Evolutionary conservation across 768 basidiomycete genomes (phyloP).

Genomic region (Trametopsis cervina): DNA sequence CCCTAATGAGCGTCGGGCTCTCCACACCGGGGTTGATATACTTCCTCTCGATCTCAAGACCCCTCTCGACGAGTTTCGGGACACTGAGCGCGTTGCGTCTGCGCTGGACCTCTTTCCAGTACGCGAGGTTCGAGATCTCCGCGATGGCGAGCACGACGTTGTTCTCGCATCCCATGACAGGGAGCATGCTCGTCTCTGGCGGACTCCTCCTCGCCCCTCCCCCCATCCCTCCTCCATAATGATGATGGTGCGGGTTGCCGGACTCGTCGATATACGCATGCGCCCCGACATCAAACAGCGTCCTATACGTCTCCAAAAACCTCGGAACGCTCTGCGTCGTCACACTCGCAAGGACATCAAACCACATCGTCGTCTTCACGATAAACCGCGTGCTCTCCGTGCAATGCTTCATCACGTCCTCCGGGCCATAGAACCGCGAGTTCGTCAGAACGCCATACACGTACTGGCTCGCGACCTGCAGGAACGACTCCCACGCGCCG

Average conservation of each 20-base stretch:
- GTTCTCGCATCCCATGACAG: conserved; percentile 83
- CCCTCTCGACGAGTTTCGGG: conserved; percentile 50
- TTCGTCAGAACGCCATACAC: conserved; percentile 41
- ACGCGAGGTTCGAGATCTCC: conserved; percentile 57
- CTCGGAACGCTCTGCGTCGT: conserved; percentile 56
- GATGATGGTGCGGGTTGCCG: neutral
- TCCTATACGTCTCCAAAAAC: conserved; percentile 48
- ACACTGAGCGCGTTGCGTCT: conserved; percentile 45
- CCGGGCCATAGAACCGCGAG: conserved; percentile 30
- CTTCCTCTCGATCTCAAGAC: conserved; percentile 41
- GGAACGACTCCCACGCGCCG: conserved; percentile 64
- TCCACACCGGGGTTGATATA: conserved; percentile 31
- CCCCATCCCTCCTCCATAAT: neutral
- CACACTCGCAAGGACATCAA: conserved; percentile 74
- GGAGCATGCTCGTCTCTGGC: conserved; percentile 61
- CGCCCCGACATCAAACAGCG: conserved; percentile 43
- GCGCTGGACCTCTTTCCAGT: conserved; percentile 51
- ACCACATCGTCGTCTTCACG: conserved; percentile 82
- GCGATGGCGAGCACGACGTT: conserved; percentile 72
- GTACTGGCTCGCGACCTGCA: conserved; percentile 52
- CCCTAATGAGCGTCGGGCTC: conserved; percentile 18
- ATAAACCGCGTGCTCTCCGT: conserved; percentile 57
- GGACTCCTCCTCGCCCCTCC: conserved; percentile 8
- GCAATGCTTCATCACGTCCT: conserved; percentile 39
- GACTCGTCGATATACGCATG: conserved; percentile 30